phyloP scores from a whole-genome alignment of 768 basidiomycete genomes.

The Leucocoprinus sp. region DNA sequence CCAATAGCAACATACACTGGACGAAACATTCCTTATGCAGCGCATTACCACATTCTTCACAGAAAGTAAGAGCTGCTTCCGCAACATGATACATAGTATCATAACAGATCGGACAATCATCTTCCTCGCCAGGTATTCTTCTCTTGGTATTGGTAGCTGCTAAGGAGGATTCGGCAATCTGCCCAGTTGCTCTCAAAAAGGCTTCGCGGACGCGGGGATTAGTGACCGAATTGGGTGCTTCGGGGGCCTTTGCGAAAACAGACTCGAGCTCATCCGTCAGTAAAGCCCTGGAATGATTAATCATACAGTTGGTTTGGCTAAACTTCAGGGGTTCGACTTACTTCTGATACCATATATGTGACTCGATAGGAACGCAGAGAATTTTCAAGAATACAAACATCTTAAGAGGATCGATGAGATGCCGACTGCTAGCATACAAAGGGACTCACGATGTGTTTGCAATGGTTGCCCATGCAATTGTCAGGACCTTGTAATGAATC shows the following conservation, averaged over 20 bases:
- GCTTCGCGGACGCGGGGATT: constrained; percentile 49
- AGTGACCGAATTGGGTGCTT: constrained; percentile 54
- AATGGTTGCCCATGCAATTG: constrained; percentile 65
- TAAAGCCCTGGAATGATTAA: constrained; percentile 41
- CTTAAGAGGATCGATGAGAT: constrained; percentile 22
- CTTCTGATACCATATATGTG: constrained; percentile 68
- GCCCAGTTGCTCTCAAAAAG: constrained; percentile 51
- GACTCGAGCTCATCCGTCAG: constrained; percentile 56
- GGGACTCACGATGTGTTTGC: constrained; percentile 67
- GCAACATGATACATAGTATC: constrained; percentile 52
- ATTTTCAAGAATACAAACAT: constrained; percentile 71
- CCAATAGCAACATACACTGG: constrained; percentile 45
- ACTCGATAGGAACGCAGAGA: constrained; percentile 50
- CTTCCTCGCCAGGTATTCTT: constrained; percentile 53
- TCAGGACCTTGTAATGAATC: constrained; percentile 54
- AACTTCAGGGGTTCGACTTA: constrained; percentile 20
- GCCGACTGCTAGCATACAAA: constrained; percentile 25
- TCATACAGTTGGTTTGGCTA: constrained; percentile 34
- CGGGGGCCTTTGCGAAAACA: constrained; percentile 61
- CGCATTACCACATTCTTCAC: constrained; percentile 60
- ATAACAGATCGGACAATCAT: constrained; percentile 77
- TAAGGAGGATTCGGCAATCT: constrained; percentile 19
- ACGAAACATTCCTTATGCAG: constrained; percentile 69
- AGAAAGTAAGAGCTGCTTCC: constrained; percentile 45
- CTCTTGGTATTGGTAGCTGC: constrained; percentile 26